Evolutionary conservation across 345 rosid genomes (phyloP).

Genomic region (Sonneratia caseolaris): DNA sequence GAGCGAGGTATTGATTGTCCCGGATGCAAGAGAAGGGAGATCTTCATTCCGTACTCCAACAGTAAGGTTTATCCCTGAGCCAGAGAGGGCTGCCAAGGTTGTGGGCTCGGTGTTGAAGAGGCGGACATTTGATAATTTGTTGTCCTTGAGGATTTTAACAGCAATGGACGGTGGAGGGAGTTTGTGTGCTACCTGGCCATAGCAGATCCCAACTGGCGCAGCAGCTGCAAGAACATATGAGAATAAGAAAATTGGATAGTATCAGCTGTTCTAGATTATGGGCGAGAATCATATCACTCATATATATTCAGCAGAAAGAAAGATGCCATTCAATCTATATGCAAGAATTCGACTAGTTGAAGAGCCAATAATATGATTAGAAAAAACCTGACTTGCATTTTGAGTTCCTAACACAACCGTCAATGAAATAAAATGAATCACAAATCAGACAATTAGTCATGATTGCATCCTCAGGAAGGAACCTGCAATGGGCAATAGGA

Average conservation of each 20-base stretch:
- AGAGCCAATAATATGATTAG: not conserved
- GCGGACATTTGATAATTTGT: constrained; percentile 20
- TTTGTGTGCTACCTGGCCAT: constrained; percentile 27
- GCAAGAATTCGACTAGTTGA: not conserved
- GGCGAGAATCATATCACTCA: not conserved
- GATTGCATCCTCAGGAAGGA: not conserved
- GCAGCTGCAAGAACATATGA: constrained; percentile 14
- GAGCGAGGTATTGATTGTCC: constrained; percentile 7
- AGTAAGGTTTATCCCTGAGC: constrained; percentile 25
- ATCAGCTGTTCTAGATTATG: not conserved
- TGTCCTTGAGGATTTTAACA: constrained; percentile 19
- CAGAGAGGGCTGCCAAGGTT: constrained; percentile 20
- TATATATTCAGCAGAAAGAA: not conserved
- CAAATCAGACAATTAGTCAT: not conserved
- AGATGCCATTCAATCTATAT: not conserved
- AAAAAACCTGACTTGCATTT: not conserved
- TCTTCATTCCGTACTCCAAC: constrained; percentile 30
- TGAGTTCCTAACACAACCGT: not conserved
- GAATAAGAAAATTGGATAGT: not conserved
- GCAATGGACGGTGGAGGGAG: constrained; percentile 17
- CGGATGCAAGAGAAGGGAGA: constrained; percentile 25
- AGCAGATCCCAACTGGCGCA: constrained; percentile 29
- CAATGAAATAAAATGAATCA: not conserved
- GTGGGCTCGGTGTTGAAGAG: constrained; percentile 24
- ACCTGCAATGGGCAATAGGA: constrained; percentile 10